Evolutionary conservation across 495 filamentous ascomycete genomes (phyloP), one percentile per base, ranked within the genome.

Genomic region (Sporormia fimetaria): DNA sequence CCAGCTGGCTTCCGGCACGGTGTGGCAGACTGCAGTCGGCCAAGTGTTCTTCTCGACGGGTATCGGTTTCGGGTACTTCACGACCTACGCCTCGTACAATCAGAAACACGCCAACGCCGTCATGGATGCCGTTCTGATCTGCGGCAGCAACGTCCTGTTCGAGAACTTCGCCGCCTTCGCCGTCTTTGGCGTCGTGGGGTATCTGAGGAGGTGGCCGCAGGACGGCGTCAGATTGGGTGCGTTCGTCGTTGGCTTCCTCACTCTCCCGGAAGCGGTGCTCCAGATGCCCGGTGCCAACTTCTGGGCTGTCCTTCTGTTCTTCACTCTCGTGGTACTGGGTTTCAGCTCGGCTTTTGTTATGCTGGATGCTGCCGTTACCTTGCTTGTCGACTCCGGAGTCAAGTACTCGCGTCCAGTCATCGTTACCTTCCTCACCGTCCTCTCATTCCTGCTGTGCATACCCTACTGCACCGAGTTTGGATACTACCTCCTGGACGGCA

Each of bases 91-190:
- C 7, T 43, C 39, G 12, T 49, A 49, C 32, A 44, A 44, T 27
- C 9, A 6, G 14, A 43, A 49, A 22, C 21, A 36, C 39, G 35
- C 45, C 42, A 64, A 66, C 35, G 60, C 61, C 17, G 62, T 64
- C 12, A 56, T 58, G 58, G 63, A 66, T 23, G 60, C 63, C 0
- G 24, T 63, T 12, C 51, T 64, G 9, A 62, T 66, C 34, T 57
- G 52, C 24, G 44, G 54, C 8, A 63, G 60, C 45, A 66, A 66
- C 26, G 47, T 58, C 10, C 44, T 62, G 4, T 63, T 66, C 24
- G 62, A 66, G 40, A 63, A 58, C 34, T 51, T 66, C 35, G 62
- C 62, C 1, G 63, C 63, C 2, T 66, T 66, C 30, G 60, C 62
- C 7, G 59, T 66, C 12, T 66, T 64, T 34, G 63, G 63, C 15